Base-by-base conservation (phyloP, 2,329 filamentous ascomycete species). In the Didymella segeticola region DNA sequence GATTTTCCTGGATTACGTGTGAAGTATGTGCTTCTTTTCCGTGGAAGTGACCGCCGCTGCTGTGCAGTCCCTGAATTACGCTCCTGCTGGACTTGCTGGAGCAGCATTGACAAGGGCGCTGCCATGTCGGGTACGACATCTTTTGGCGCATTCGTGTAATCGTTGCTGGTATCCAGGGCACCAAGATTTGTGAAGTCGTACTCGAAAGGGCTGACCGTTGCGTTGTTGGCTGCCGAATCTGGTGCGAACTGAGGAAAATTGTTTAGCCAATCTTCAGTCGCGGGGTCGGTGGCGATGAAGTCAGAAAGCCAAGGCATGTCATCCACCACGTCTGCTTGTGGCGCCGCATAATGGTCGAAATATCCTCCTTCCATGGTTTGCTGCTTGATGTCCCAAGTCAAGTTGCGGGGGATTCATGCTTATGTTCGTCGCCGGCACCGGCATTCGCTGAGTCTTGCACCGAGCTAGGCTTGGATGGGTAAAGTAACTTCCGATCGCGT, bases 21-120 rank as follows among this genome's bases (percentile, higher is more conserved):
- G 43, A 56, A 45, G 20, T 56, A 56, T 14, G 47, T 56, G 38
- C 53, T 56, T 36, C 53, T 29, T 30, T 42, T 45, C 7, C 48
- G 43, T 22, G 53, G 53, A 5, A 56, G 48, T n/a, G 48, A 45
- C 20, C n/a, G 42, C 12, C 23, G 26, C 15, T 56, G 47, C 17
- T 47, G 53, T 17, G 34, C 45, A 27, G 45, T 45, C 15, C 39
- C 51, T 7, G 43, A 19, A 14, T 34, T 39, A 29, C 51, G 51
- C 29, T 54, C 51, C 11, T 54, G 45, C 34, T 54, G 39, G n/a
- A 54, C 51, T 34, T 54, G 51, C 17, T 54, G 51, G 7, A 54
- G 29, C 12, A 54, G 29, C 15, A 49, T 23, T 3, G 51, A 54
- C 15, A 54, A 17, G 17, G 51, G 51, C 20, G 51, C 51, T 30